Evolutionary conservation across 1,284 basidiomycete species (phyloP).

Genomic region (Sporisorium graminicola): DNA sequence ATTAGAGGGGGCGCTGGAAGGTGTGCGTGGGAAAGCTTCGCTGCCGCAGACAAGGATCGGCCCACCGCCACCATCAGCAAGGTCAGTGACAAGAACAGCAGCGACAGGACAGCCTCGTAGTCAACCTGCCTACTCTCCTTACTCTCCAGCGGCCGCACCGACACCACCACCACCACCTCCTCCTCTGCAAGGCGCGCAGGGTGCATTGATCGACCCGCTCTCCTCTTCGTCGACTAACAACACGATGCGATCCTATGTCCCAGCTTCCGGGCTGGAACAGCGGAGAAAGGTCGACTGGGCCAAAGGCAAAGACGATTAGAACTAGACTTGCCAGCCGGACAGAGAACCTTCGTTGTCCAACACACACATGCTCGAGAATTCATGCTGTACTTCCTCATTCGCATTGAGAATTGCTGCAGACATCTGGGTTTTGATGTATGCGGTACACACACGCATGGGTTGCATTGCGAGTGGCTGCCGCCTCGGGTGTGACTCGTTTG

Average conservation of each 20-base stretch:
- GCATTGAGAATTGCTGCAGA: no score
- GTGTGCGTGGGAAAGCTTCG: conserved; percentile 11
- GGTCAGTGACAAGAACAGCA: background rate
- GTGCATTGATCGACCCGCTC: conserved; percentile 14
- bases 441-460: no score
- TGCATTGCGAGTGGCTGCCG: no score
- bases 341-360: no score
- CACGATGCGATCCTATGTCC: conserved; percentile 1
- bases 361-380: no score
- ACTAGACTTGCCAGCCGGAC: no score
- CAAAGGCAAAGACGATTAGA: conserved; percentile 32
- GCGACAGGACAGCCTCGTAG: background rate
- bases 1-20: conserved; percentile 36
- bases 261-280: conserved; percentile 9
- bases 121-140: background rate
- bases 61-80: background rate
- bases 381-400: no score
- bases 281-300: conserved; percentile 27
- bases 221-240: conserved; percentile 9
- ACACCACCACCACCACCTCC: background rate
- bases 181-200: background rate
- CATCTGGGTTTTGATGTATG: no score
- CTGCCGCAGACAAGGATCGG: conserved; percentile 9
- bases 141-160: background rate
- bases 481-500: no score